These are phyloP conservation scores for Dunaliella primolecta DNA, from an alignment of 139 green algal species.

Conservation along the genomic window DNA sequence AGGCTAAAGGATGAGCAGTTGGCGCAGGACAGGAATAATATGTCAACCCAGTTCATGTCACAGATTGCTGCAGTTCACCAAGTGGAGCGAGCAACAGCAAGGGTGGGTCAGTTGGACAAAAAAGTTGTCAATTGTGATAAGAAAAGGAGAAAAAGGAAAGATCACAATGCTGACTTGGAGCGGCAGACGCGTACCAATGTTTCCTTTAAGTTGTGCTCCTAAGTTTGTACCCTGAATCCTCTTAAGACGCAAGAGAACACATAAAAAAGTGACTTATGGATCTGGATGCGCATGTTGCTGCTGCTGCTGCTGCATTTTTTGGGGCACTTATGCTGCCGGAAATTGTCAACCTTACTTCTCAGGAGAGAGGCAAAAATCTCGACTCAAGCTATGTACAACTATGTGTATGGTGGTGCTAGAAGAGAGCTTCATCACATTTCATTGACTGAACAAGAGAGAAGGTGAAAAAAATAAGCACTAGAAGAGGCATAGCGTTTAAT, in stretches of 20 bases:
- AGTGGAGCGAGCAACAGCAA: constrained; percentile 11
- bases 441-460: no score
- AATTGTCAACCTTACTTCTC: no score
- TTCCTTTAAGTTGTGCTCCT: not conserved
- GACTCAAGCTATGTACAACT: no score
- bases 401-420: no score
- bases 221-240: not conserved
- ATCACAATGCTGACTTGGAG: not conserved
- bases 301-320: no score
- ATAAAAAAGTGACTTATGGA: not conserved
- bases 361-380: no score
- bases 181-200: not conserved
- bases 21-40: not conserved
- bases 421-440: no score
- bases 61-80: constrained; percentile 22
- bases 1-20: constrained; percentile 9
- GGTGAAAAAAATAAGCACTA: no score
- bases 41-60: not conserved
- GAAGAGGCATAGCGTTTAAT: no score
- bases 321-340: no score
- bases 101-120: not conserved
- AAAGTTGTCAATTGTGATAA: not conserved
- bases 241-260: not conserved
- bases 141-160: not conserved
- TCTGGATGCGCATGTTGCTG: no score